Percentiles rank a stretch among this genome's conserved stretches.
These are phyloP conservation scores for Colletotrichum tamarilloi DNA, from an alignment of 2,329 filamentous ascomycete genomes.

Conservation along the genomic window DNA sequence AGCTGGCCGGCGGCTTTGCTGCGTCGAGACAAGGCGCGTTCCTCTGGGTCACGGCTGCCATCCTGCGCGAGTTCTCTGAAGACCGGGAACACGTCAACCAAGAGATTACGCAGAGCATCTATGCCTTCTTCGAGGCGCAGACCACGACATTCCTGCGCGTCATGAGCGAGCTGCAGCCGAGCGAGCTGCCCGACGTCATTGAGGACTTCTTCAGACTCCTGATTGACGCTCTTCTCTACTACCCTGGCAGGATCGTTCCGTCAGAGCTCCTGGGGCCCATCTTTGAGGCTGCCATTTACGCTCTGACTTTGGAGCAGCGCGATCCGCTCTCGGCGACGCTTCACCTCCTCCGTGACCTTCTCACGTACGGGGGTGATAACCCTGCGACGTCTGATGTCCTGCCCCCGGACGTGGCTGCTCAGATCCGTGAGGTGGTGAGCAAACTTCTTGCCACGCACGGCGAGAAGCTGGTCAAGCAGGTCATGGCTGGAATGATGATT, in stretches of 20 bases:
- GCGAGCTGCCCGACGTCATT: constrained; percentile 84
- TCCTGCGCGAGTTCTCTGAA: constrained; percentile 94
- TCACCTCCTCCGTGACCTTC: constrained; percentile 91
- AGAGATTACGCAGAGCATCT: constrained; percentile 87
- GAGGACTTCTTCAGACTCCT: constrained; percentile 97
- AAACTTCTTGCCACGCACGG: constrained; percentile 77
- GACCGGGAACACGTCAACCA: constrained; percentile 86
- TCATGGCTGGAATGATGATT: constrained; percentile 99
- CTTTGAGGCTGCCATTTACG: constrained; percentile 87
- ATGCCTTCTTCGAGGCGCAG: constrained; percentile 94
- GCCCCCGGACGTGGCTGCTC: constrained; percentile 69
- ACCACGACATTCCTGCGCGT: constrained; percentile 89
- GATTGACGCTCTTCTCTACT: constrained; percentile 92
- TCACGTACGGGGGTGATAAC: constrained; percentile 87
- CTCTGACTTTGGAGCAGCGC: constrained; percentile 88
- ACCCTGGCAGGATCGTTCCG: constrained; percentile 84
- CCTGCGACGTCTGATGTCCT: constrained; percentile 70
- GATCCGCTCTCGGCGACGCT: constrained; percentile 92
- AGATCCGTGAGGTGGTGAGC: constrained; percentile 80
- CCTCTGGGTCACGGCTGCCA: constrained; percentile 96
- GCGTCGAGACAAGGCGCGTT: constrained; percentile 93
- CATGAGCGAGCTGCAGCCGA: constrained; percentile 82
- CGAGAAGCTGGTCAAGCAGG: constrained; percentile 83
- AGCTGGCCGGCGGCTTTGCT: constrained; percentile 86
- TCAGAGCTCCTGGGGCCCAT: constrained; percentile 85